Base-by-base conservation (phyloP, 768 basidiomycete genomes). In the Russula brevipes region DNA sequence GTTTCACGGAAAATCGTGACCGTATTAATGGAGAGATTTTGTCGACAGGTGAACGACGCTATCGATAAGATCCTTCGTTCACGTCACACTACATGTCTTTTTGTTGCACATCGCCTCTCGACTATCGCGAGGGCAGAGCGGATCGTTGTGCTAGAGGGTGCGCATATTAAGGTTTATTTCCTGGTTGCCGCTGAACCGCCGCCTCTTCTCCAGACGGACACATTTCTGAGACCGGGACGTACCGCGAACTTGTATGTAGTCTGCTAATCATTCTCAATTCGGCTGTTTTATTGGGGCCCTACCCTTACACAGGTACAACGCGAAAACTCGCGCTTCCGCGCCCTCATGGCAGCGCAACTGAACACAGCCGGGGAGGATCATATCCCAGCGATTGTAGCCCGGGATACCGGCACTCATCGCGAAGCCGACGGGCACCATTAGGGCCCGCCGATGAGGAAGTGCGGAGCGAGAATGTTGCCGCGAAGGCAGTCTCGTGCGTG, bases 91-190 rank as follows among this genome's bases (percentile, higher is more conserved):
- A 95, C 93, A 2, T 94, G 93, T 69, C 72, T 94, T 31, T 87
- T 95, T 59, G 92, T 95, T 19, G 94, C 94, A 0, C 94, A 97
- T 74, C 80, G 94, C 54, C 72, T 97, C 58, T 93, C 91, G 30
- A 94, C 94, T 3, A 93, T 97, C 59, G 91, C 94, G 4, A 78
- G 93, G 58, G 92, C 94, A 1, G 92, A 94, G 71, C 80, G 90
- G 45, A 91, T 97, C 50, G 90, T 92, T 6, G 93, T 97, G 19
- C 79, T 97, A 19, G 93, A 97, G 77, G 87, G 87, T 87, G 52
- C n/a, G 75, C 68, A 50, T 19, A 17, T 10, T 33, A 57, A 14
- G 12, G 30, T 60, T 35, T 30, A 2, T 58, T 45, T 10, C 24
- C 16, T 12, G 19, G 16, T 10, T n/a, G 51, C 35, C 33, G n/a